Conservation (phyloP, 176 grass and related monocot species). For the Paspalum vaginatum region DNA sequence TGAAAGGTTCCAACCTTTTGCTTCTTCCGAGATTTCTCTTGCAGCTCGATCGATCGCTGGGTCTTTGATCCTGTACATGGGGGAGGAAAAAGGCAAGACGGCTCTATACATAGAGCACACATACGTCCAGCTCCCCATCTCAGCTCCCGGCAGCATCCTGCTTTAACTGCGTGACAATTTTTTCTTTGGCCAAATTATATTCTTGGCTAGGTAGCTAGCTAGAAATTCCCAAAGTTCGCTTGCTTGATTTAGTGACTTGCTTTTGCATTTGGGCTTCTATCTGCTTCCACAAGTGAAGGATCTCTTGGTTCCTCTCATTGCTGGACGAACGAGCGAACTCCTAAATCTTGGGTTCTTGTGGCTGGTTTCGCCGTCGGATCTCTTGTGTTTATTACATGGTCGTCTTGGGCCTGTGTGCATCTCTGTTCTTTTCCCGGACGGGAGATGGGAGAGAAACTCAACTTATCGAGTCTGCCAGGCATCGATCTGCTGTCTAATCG, state of each 20-base stretch:
- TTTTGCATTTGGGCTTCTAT: conserved; percentile 23
- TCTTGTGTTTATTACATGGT: conserved; percentile 2
- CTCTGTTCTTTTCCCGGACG: not conserved
- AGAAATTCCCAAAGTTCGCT: conserved; percentile 6
- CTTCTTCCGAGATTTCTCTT: conserved; percentile 34
- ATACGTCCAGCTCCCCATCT: not conserved
- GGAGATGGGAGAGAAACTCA: not conserved
- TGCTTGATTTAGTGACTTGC: conserved; percentile 25
- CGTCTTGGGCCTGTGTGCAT: not conserved
- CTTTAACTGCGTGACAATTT: not conserved
- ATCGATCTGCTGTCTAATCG: conserved; percentile 34
- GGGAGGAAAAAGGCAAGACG: not conserved
- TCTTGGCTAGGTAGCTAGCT: not conserved
- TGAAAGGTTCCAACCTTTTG: conserved; percentile 28
- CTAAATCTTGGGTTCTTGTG: not conserved
- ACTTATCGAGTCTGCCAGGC: not conserved
- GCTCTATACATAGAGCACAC: not conserved
- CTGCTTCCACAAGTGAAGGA: not conserved
- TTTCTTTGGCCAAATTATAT: not conserved
- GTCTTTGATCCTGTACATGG: conserved; percentile 38
- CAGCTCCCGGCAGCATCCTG: not conserved
- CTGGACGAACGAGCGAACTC: not conserved
- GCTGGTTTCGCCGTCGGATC: conserved; percentile 39
- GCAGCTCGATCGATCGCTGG: not conserved
- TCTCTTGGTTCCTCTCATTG: too few species aligned